A percentile compares a stretch with the other conserved stretches of the same genome.
Conservation (phyloP, 1,284 basidiomycete species). For the Leccinum subrobustum region DNA sequence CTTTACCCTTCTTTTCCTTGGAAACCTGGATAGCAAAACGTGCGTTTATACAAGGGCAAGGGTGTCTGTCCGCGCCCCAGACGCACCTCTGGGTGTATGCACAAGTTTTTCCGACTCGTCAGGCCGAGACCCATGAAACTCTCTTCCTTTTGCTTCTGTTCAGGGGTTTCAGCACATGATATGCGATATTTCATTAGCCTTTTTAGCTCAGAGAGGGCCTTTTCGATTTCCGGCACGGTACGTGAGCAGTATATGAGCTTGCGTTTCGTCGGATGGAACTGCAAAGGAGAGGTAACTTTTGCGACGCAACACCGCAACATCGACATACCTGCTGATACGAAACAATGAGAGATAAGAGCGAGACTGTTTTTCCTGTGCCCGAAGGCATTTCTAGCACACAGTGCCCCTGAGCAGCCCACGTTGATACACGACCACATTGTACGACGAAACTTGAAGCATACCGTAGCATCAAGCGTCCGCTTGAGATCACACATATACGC, state of each 20-base stretch:
- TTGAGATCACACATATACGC: conserved; percentile 99
- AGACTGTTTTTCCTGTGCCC: conserved; percentile 98
- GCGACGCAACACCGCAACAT: neutral
- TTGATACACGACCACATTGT: neutral
- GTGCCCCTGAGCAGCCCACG: conserved; percentile 70
- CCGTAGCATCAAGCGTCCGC: conserved; percentile 90
- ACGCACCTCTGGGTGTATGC: conserved; percentile 90
- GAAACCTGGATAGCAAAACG: conserved; percentile 59
- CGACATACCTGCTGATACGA: conserved; percentile 88
- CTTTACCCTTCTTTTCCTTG: conserved; percentile 97
- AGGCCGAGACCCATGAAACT: conserved; percentile 90
- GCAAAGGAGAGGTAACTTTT: neutral
- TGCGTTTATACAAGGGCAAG: conserved; percentile 5
- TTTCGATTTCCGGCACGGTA: conserved; percentile 99
- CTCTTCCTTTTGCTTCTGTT: conserved; percentile 77
- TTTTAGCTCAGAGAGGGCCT: conserved; percentile 95
- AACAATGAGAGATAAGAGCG: conserved; percentile 92
- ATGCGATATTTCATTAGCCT: conserved; percentile 90
- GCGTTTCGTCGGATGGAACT: conserved; percentile 91
- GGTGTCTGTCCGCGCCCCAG: neutral
- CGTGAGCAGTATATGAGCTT: conserved; percentile 99
- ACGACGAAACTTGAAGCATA: conserved; percentile 26
- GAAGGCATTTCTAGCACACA: conserved; percentile 99
- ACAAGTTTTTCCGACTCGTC: conserved; percentile 95
- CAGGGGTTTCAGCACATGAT: conserved; percentile 65